Base-by-base conservation (phyloP, 139 green algal species). In the Chlorella sorokiniana region DNA sequence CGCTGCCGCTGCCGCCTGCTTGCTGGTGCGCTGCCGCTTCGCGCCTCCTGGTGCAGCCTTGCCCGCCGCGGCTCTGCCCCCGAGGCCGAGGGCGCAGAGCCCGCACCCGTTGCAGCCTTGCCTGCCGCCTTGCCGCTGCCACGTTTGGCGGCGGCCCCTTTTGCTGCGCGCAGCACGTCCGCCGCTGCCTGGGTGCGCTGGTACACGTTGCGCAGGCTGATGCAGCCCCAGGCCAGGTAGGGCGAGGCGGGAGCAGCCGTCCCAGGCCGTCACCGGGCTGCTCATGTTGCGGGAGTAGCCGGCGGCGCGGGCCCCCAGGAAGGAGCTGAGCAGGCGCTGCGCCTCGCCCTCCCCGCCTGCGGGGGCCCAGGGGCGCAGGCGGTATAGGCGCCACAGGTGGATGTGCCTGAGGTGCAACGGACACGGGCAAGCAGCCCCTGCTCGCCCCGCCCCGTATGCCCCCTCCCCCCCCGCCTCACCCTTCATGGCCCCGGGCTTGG, bases 201-300 rank as follows among this genome's bases (percentile, higher is more conserved):
- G 41, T 74, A 33, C 68, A 74, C 68, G 25, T 56, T 33, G 3
- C 68, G 40, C 68, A 74, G 41, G 68, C 68, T 74, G 68, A 74
- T 74, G 41, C 68, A 74, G 40, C 68, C 68, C 68, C 68, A 74
- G 41, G 68, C 68, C 4, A 74, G 41, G 41, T 74, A 74, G 0
- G 68, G 38, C 0, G 68, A 74, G 68, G 38, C 68, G 68, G 68
- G 33, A 48, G 41, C 68, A 74, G 68, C 68, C 68, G 14, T 74
- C 68, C 68, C 68, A 74, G 8, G 40, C 68, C 3, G 27, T 74
- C 38, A 56, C 41, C 3, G 68, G 68, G 37, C 38, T 56, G 41
- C 25, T 40, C 68, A 74, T 74, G 68, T 74, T 74, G 20, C 27
- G 29, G 25, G 68, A 74, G 68, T 74, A 74, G 27, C 68, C 68